Evolutionary conservation across 768 basidiomycete genomes (phyloP).

Genomic region (Podaxis pistillaris): DNA sequence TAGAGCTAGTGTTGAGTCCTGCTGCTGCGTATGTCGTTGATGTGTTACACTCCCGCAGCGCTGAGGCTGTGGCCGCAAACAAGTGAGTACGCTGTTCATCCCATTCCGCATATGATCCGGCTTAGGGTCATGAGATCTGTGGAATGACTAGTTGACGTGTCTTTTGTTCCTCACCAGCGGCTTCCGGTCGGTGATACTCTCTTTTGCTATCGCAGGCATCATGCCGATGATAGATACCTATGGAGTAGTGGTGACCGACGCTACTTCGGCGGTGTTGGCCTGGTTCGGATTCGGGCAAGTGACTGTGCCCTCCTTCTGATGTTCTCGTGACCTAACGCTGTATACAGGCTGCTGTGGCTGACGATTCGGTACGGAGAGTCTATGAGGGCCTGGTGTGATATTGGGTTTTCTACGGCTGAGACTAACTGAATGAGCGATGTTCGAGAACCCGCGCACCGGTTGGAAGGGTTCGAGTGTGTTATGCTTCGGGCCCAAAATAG

Average conservation of each 20-base stretch:
- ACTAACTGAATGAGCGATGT: slow-evolving; percentile 29
- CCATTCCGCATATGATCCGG: not conserved
- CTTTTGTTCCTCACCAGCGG: slow-evolving; percentile 18
- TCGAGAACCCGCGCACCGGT: not conserved
- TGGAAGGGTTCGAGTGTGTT: not conserved
- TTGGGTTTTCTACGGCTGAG: slow-evolving; percentile 49
- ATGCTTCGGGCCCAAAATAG: not conserved
- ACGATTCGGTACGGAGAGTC: slow-evolving; percentile 45
- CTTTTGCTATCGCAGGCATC: slow-evolving; percentile 32
- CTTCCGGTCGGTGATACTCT: slow-evolving; percentile 31
- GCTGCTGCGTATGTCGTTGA: slow-evolving; percentile 52
- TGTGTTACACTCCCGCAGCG: slow-evolving; percentile 50
- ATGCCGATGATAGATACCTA: slow-evolving; percentile 42
- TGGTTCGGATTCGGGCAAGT: slow-evolving; percentile 46
- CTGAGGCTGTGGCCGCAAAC: slow-evolving; percentile 52
- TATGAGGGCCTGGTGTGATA: slow-evolving; percentile 51
- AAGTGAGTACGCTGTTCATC: slow-evolving; percentile 33
- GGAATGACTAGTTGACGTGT: not conserved
- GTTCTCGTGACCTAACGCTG: not conserved
- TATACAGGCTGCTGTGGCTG: slow-evolving; percentile 39
- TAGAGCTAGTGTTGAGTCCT: slow-evolving; percentile 52
- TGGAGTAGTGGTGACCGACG: slow-evolving; percentile 43
- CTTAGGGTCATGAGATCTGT: not conserved
- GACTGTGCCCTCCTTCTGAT: slow-evolving; percentile 5
- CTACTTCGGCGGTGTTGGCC: slow-evolving; percentile 33